Evolutionary conservation across 352 stramenopile genomes (phyloP).

Genomic region (Achlya hypogyna): DNA sequence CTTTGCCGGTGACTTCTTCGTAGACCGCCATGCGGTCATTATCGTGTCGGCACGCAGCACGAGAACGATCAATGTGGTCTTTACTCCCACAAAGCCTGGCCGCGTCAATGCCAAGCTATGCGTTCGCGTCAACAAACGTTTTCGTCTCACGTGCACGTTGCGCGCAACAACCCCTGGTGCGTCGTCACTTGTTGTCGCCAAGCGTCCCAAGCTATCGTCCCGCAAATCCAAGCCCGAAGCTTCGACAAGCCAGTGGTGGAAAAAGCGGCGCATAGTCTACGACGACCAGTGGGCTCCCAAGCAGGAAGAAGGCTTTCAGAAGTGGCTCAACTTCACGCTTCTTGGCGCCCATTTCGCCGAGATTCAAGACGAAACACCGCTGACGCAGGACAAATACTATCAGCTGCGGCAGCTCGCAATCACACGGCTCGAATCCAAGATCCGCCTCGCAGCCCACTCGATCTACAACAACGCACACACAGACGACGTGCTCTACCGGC

Average conservation of each 20-base stretch:
- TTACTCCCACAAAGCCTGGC: slow-evolving; percentile 39
- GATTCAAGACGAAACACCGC: slow-evolving; percentile 20
- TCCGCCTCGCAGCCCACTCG: slow-evolving; percentile 41
- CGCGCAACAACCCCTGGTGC: neutral
- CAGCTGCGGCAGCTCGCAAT: slow-evolving; percentile 55
- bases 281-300: slow-evolving; percentile 77
- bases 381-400: slow-evolving; percentile 7
- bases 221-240: slow-evolving; percentile 16
- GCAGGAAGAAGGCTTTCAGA: slow-evolving; percentile 71
- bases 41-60: slow-evolving; percentile 48
- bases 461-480: slow-evolving; percentile 50
- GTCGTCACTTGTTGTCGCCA: neutral
- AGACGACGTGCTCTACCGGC: slow-evolving; percentile 41
- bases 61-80: slow-evolving; percentile 50
- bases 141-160: slow-evolving; percentile 13
- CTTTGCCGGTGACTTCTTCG: slow-evolving; percentile 1
- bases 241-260: slow-evolving; percentile 11
- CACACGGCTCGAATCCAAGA: slow-evolving; percentile 62
- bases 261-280: slow-evolving; percentile 17
- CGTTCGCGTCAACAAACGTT: slow-evolving; percentile 18
- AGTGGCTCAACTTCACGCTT: slow-evolving; percentile 83
- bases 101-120: slow-evolving; percentile 23
- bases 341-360: slow-evolving; percentile 41
- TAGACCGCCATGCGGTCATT: slow-evolving; percentile 10
- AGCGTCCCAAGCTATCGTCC: neutral